Conservation (phyloP, 2,329 filamentous ascomycete species). For the Chrysoporthe austroafricana region DNA sequence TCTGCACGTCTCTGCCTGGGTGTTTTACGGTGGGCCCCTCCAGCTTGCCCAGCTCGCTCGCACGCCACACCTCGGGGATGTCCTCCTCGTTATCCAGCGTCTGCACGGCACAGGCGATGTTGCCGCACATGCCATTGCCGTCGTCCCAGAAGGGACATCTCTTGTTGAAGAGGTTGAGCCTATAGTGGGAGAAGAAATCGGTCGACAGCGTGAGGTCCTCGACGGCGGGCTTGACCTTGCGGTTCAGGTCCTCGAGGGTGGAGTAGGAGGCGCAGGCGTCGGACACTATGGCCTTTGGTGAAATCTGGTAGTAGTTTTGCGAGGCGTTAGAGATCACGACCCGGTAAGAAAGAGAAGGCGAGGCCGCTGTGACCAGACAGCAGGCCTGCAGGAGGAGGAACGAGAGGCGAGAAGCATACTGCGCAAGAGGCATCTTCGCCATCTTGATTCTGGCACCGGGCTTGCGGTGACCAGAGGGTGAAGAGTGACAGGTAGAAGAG, state of each 20-base stretch:
- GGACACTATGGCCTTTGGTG: slow-evolving; percentile 84
- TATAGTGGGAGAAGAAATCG: slow-evolving; percentile 98
- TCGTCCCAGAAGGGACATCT: slow-evolving; percentile 96
- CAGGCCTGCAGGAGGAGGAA: slow-evolving; percentile 29
- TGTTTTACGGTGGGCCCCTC: slow-evolving; percentile 91
- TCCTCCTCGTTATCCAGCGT: slow-evolving; percentile 95
- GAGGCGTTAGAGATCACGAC: slow-evolving; percentile 45
- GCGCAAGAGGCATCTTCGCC: slow-evolving; percentile 52
- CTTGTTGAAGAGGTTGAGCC: slow-evolving; percentile 92
- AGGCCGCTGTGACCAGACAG: slow-evolving; percentile 32
- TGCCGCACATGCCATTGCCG: slow-evolving; percentile 91
- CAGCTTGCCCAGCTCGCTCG: slow-evolving; percentile 88
- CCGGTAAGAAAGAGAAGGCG: slow-evolving; percentile 30
- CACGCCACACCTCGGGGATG: slow-evolving; percentile 88
- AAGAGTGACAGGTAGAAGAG: slow-evolving; percentile 62
- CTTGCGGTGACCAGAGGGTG: slow-evolving; percentile 55
- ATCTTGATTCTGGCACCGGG: slow-evolving; percentile 46
- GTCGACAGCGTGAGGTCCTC: slow-evolving; percentile 82
- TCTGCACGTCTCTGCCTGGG: slow-evolving; percentile 74
- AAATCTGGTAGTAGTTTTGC: slow-evolving; percentile 63
- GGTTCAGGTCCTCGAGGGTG: slow-evolving; percentile 84
- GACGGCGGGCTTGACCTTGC: slow-evolving; percentile 73
- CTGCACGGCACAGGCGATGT: slow-evolving; percentile 94
- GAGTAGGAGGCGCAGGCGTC: slow-evolving; percentile 95
- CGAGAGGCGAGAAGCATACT: slow-evolving; percentile 47